These are phyloP conservation scores for Debaryomyces castellii DNA, from an alignment of 805 yeast species.

Conservation along the genomic window DNA sequence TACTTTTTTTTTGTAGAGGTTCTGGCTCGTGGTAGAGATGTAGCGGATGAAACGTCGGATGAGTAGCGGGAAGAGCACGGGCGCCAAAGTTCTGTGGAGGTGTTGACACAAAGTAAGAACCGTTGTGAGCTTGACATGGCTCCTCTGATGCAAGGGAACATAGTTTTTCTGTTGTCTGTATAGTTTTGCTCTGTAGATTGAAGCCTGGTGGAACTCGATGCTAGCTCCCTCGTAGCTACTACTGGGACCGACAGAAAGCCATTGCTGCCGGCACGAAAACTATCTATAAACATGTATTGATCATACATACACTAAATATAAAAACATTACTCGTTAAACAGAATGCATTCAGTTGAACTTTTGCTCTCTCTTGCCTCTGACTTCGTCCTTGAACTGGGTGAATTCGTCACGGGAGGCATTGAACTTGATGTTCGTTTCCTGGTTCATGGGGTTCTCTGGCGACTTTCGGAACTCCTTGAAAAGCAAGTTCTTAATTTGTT, in stretches of 20 bases:
- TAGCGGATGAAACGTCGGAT: no score
- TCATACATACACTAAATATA: not conserved
- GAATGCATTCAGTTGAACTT: slow-evolving; percentile 20
- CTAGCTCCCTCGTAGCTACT: not conserved
- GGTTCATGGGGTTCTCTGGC: slow-evolving; percentile 83
- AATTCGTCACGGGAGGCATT: slow-evolving; percentile 62
- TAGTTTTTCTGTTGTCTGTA: no score
- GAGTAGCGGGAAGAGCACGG: no score
- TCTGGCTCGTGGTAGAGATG: no score
- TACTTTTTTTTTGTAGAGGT: not conserved
- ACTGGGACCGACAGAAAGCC: no score
- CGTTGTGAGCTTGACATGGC: no score
- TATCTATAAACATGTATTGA: not conserved
- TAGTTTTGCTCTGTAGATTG: no score
- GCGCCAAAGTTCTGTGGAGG: no score
- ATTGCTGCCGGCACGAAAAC: no score
- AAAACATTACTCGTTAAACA: not conserved
- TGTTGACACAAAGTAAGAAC: no score
- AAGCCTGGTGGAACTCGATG: no score
- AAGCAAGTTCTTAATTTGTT: slow-evolving; percentile 71
- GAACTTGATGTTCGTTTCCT: slow-evolving; percentile 59
- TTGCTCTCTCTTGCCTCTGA: slow-evolving; percentile 50
- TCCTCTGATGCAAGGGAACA: no score
- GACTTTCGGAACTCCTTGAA: slow-evolving; percentile 81
- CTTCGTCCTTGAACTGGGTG: slow-evolving; percentile 43